Evolutionary conservation across 805 yeast species (phyloP), one percentile per base, ranked within the genome.

Genomic region (Wickerhamomyces queroliae): DNA sequence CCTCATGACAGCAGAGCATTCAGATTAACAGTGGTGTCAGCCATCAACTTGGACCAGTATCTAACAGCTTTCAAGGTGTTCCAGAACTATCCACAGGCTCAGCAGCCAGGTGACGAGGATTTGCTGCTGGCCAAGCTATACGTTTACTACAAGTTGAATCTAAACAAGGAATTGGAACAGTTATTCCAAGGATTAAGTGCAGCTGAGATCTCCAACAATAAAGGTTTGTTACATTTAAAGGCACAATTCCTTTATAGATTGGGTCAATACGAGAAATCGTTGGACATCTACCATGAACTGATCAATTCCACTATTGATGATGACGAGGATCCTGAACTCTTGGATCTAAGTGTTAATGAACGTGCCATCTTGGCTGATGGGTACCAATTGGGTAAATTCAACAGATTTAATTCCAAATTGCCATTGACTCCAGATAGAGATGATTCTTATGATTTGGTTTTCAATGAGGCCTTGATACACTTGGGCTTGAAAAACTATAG

Each of bases 341-440:
- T 69, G 30, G 95, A 84, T 57, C 60, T 84, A 41, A 62, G 74
- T 23, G 78, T 83, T 42, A 84, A 84, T 52, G 84, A 82, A 57
- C 69, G 81, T 43, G 88, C 90, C 3, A 77, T 79, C 11, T 59
- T 79, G 19, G 74, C 83, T 17, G 84, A 76, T 16, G 48, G 46
- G 7, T 55, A 59, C 22, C 45, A 48, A 11, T 12, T 39, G 11
- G 54, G 46, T 9, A 35, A 25, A 13, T 44, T 42, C 32, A 36
- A 26, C 38, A 38, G 31, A 25, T 29, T 47, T 43, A 24, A 22
- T 20, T 16, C 28, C 16, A 25, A 22, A 50, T 46, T 58, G 7
- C 35, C 43, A 24, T 30, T 47, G 11, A 48, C 58, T 6, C 35
- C 54, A 12, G 40, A 44, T 5, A 41, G 39, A 30, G 50, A 50